Evolutionary conservation across 2,329 filamentous ascomycete species (phyloP), one percentile per base, ranked within the genome.

Genomic region (Phaeosphaeriaceae sp.): DNA sequence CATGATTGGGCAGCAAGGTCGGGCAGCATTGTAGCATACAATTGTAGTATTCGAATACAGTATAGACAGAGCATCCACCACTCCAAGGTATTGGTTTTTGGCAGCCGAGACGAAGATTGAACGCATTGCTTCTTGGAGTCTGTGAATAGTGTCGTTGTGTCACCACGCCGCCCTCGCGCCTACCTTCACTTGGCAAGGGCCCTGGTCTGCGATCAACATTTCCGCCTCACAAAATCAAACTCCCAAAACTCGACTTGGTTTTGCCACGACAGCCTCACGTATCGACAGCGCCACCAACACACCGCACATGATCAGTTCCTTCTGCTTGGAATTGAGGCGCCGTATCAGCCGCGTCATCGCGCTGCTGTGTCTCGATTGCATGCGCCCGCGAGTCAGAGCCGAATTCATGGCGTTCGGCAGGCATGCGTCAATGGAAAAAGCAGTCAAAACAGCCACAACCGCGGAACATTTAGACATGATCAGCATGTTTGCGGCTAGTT

Each of bases 11-110:
- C 63, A 57, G 57, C 50, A 52, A 53, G 54, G 61, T 69, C 61
- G 63, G 68, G 68, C 66, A 62, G 63, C 66, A 70, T 51, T 65
- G 63, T 66, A 65, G 41, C 47, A 66, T 67, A 66, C 58, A 45
- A 50, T 57, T 51, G 49, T 48, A 48, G 46, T 6, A 48, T 48
- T 48, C 15, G 46, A 48, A 49, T 40, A 54, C 60, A 57, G 61
- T 60, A 69, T 65, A 60, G 66, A 69, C 56, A 58, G 47, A 58
- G 41, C 54, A 21, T 53, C 54, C 19, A 51, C 58, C 22, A 58
- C 66, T 64, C 59, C 55, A 64, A 44, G 59, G 57, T 62, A 57
- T 24, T 40, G 24, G 51, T 48, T 52, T 25, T 33, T 52, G 49
- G 54, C 40, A 57, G 27, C 36, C 17, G 25, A 27, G 25, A 40